Base-by-base conservation (phyloP, 345 rosid species). In the Euphorbia tirucalli region DNA sequence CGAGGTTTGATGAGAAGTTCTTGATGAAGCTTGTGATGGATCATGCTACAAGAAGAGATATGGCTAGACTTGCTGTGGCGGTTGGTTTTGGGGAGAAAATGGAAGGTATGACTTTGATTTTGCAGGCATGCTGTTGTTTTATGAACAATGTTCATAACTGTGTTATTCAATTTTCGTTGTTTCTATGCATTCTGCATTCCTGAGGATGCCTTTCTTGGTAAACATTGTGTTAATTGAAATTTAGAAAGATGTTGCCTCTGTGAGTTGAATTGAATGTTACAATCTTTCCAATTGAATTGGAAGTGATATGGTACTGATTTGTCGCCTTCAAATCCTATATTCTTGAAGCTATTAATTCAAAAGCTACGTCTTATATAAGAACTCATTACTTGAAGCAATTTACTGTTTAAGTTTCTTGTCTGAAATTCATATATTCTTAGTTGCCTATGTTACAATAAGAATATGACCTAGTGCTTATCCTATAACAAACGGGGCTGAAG, bases 1-100 rank as follows among this genome's bases (percentile, higher is more conserved):
- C 72, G 18, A 80, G 62, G 76, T 80, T 87, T 52, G 87, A 83
- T 60, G 79, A 83, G 58, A 81, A 63, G 48, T 85, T 78, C 43
- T 74, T 83, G 81, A 82, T 81, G 82, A 85, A 81, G 56, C 59
- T 85, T 79, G 85, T 87, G 74, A 15, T 83, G 78, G 80, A 85
- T 28, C 75, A 78, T 61, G 80, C 89, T 1, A 58, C 85, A 6
- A 70, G 91, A 65, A 85, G 89, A 72, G 89, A 87, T 72, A 82
- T 87, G 83, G 84, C 89, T 5, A 87, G 74, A 77, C 79, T 85
- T 18, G 89, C 87, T 0, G 67, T 78, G 35, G 74, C 72, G n/a
- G 58, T 84, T 35, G 84, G 81, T 2, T 84, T 82, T 7, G 84
- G 79, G 1, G 82, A 79, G 56, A 72, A 78, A 73, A 60, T 87